Base-by-base conservation (phyloP, 2,329 filamentous ascomycete genomes). In the Colletotrichum godetiae region DNA sequence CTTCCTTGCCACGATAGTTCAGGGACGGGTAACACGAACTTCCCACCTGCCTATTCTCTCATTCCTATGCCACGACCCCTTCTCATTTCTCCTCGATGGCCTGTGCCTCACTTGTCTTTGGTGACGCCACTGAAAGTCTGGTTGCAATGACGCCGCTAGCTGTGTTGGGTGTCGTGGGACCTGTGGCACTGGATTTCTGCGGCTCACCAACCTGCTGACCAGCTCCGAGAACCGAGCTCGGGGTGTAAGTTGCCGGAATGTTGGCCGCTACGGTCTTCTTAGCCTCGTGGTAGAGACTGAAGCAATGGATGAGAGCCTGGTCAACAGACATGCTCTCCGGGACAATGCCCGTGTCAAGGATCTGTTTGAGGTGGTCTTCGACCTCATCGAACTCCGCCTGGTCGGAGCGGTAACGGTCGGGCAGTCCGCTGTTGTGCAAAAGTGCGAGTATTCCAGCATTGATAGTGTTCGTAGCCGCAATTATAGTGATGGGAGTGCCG, bases 361-460 rank as follows among this genome's bases (percentile, higher is more conserved):
- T 79, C 73, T 86, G 83, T 76, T 86, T 86, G 76, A 89, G 82
- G 75, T 85, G 82, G 71, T 88, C 86, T 75, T 89, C 87, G 33
- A 89, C 80, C 52, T 84, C 82, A 65, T 82, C 81, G 76, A 88
- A 89, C 76, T 89, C 86, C 33, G 84, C 82, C 75, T 84, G 84
- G 76, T 89, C 83, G 62, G 84, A 84, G 33, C 87, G 83, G 75
- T 88, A 88, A 8, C 87, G 80, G 73, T 88, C 86, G 2, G 88
- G 87, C 22, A 89, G 77, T 1, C 88, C 88, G 72, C 86, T 88
- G 76, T 89, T 89, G 78, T 89, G 87, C 70, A 89, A 76, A 19
- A 89, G 80, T 3, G 86, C 88, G 5, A 89, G 81, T 7, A 89
- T 76, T 1, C 88, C 88, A 8, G 88, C 86, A 53, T 85, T 81